These are phyloP conservation scores for Pseudogymnoascus sp. DNA, from an alignment of 2,329 filamentous ascomycete genomes.

Conservation along the genomic window DNA sequence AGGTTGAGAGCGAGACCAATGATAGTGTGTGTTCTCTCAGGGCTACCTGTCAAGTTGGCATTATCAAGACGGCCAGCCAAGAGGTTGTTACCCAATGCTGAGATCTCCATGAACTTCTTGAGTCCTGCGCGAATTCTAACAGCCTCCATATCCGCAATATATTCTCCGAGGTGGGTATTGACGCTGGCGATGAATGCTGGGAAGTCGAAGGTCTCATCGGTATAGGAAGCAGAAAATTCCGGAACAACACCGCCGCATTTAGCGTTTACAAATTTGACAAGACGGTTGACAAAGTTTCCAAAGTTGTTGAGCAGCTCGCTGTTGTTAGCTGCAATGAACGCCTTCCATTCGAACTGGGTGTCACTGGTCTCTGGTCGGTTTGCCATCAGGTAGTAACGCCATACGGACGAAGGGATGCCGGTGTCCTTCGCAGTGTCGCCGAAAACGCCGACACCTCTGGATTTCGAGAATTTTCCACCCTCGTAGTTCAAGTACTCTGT, in stretches of 20 bases:
- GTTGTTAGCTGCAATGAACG: conserved; percentile 80
- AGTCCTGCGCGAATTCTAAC: conserved; percentile 64
- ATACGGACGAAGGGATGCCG: conserved; percentile 77
- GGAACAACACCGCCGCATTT: conserved; percentile 67
- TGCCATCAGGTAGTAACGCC: conserved; percentile 84
- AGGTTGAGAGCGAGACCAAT: conserved; percentile 78
- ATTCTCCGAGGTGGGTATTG: conserved; percentile 58
- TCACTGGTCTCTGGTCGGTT: conserved; percentile 79
- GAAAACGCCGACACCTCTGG: conserved; percentile 81
- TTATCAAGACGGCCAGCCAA: conserved; percentile 40
- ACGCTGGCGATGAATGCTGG: conserved; percentile 42
- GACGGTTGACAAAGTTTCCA: conserved; percentile 64
- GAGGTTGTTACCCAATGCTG: conserved; percentile 52
- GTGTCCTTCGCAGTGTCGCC: conserved; percentile 84
- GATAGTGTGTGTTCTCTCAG: conserved; percentile 32
- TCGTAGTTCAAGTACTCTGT: conserved; percentile 89
- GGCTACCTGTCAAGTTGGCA: conserved; percentile 30
- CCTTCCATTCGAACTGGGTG: conserved; percentile 81
- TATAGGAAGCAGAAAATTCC: conserved; percentile 46
- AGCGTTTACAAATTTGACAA: conserved; percentile 68
- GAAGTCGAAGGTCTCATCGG: conserved; percentile 44
- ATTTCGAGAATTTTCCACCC: conserved; percentile 88
- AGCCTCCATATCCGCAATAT: conserved; percentile 59
- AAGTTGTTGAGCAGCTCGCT: conserved; percentile 72
- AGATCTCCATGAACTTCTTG: conserved; percentile 57